phyloP scores from a whole-genome alignment of 148 eudicot species.

The Limonium bicolor region DNA sequence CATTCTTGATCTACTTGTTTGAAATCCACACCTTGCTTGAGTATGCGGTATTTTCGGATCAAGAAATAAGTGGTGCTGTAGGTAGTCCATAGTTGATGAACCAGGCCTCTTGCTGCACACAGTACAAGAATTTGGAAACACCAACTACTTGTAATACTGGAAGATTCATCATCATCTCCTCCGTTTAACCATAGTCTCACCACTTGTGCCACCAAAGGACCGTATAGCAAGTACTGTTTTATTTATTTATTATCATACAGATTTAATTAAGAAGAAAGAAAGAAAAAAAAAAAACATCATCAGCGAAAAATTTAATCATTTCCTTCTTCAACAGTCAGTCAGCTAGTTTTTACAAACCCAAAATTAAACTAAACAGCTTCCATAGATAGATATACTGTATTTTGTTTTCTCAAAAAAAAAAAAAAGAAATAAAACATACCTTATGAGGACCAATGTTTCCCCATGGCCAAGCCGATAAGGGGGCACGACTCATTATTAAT shows the following conservation, averaged over 20 bases:
- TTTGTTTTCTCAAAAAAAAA: background rate
- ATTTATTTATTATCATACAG: too few species aligned
- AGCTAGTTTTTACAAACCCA: too few species aligned
- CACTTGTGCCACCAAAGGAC: conserved; percentile 45
- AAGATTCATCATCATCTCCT: too few species aligned
- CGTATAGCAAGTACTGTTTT: conserved; percentile 49
- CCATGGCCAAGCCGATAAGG: conserved; percentile 68
- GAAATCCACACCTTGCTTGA: conserved; percentile 45
- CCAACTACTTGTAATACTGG: conserved; percentile 21
- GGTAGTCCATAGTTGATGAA: conserved; percentile 43
- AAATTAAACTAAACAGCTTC: background rate
- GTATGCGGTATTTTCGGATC: conserved; percentile 35
- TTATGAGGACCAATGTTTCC: conserved; percentile 52
- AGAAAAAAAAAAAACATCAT: background rate
- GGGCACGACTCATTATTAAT: too few species aligned
- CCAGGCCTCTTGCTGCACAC: conserved; percentile 23
- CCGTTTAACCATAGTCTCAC: conserved; percentile 32
- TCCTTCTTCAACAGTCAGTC: too few species aligned
- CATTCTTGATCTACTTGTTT: conserved; percentile 76
- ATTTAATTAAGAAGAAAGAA: too few species aligned
- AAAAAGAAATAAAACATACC: conserved; percentile 14
- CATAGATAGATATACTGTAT: background rate
- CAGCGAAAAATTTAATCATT: background rate
- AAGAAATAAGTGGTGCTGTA: conserved; percentile 53
- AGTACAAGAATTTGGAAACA: conserved; percentile 48